Evolutionary conservation across 2,329 filamentous ascomycete species (phyloP).

Genomic region (Blastomyces silverae): DNA sequence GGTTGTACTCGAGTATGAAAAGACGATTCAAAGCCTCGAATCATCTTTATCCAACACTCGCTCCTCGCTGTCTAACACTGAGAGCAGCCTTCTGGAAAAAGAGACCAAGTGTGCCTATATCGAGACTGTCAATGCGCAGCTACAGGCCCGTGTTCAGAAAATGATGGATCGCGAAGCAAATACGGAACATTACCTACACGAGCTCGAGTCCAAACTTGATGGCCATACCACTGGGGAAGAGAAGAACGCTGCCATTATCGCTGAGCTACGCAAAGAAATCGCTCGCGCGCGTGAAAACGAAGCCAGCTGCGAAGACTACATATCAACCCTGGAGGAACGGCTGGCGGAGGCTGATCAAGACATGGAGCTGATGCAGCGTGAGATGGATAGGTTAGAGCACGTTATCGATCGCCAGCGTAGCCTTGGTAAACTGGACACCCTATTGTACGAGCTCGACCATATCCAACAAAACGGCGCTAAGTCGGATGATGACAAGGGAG

Average conservation of each 20-base stretch:
- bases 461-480: conserved; percentile 56
- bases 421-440: conserved; percentile 85
- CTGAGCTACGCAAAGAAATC: conserved; percentile 86
- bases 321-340: conserved; percentile 90
- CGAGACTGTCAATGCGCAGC: conserved; percentile 84
- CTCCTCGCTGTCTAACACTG: conserved; percentile 71
- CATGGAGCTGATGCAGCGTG: conserved; percentile 90
- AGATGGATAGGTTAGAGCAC: conserved; percentile 88
- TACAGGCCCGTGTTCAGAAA: conserved; percentile 86
- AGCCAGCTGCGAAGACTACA: conserved; percentile 86
- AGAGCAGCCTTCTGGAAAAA: conserved; percentile 81
- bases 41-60: conserved; percentile 85
- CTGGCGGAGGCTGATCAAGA: conserved; percentile 95
- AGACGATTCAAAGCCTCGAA: conserved; percentile 91
- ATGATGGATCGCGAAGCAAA: conserved; percentile 83
- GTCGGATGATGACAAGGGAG: conserved; percentile 28
- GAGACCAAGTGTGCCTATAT: conserved; percentile 90
- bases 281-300: conserved; percentile 83
- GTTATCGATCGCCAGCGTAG: conserved; percentile 93
- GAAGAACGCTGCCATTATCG: conserved; percentile 77
- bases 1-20: conserved; percentile 95
- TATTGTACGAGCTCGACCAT: conserved; percentile 80
- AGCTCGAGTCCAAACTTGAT: conserved; percentile 83
- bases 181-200: conserved; percentile 87
- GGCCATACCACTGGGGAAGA: conserved; percentile 88